Percentiles rank a stretch among this genome's conserved stretches.
These are phyloP conservation scores for Nothophytophthora sp. DNA, from an alignment of 352 stramenopile genomes.

Conservation along the genomic window DNA sequence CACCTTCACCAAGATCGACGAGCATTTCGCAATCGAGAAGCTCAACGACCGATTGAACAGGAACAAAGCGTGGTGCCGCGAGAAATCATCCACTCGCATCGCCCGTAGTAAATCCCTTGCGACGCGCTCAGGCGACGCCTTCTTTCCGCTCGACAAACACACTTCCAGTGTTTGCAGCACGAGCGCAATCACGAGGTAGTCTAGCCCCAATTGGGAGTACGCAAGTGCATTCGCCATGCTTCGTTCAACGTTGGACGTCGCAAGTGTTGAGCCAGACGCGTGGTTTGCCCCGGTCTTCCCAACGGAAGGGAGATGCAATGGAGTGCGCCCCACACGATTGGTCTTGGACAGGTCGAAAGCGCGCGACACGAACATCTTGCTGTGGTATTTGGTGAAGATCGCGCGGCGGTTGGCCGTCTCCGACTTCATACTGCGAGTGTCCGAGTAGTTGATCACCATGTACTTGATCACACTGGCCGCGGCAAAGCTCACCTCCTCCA, in stretches of 20 bases:
- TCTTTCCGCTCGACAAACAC: constrained; percentile 86
- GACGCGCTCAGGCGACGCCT: constrained; percentile 80
- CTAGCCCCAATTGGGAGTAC: constrained; percentile 78
- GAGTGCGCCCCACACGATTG: constrained; percentile 63
- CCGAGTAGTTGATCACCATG: constrained; percentile 90
- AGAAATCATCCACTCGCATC: constrained; percentile 88
- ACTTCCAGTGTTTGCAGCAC: constrained; percentile 84
- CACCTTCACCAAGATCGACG: constrained; percentile 86
- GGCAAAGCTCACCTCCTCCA: constrained; percentile 86
- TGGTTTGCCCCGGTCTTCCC: constrained; percentile 24
- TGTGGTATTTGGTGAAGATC: constrained; percentile 86
- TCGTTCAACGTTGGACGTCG: constrained; percentile 59
- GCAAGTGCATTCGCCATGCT: constrained; percentile 81
- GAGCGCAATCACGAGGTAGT: constrained; percentile 79
- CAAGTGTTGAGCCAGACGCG: constrained; percentile 19
- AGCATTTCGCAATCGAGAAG: constrained; percentile 86
- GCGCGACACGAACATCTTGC: constrained; percentile 78
- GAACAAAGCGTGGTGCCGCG: constrained; percentile 83
- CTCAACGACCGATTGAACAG: constrained; percentile 85
- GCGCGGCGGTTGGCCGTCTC: constrained; percentile 82
- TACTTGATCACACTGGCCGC: constrained; percentile 86
- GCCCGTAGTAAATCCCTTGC: constrained; percentile 70
- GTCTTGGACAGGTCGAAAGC: constrained; percentile 80
- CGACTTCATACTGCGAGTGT: constrained; percentile 83
- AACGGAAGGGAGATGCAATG: constrained; percentile 28